A percentile compares a stretch with the other conserved stretches of the same genome.
These are phyloP conservation scores for Pseudopyrenochaeta lycopersici DNA, from an alignment of 2,329 filamentous ascomycete genomes.

Conservation along the genomic window DNA sequence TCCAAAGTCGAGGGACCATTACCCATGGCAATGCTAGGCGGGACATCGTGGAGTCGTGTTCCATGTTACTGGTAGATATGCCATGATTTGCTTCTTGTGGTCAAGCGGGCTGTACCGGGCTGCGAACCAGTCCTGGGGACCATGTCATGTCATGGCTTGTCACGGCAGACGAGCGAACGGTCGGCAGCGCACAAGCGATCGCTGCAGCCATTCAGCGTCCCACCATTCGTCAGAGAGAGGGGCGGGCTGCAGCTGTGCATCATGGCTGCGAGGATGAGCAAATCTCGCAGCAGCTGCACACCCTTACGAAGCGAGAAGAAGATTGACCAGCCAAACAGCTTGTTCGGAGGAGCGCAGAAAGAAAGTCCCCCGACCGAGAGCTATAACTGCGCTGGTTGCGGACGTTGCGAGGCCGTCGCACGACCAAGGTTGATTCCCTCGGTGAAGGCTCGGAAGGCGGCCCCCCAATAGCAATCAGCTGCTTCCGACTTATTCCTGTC, in stretches of 20 bases:
- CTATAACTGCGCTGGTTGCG: background rate
- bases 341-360: background rate
- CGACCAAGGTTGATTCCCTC: background rate
- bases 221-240: slow-evolving; percentile 12
- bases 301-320: slow-evolving; percentile 8
- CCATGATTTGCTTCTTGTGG: slow-evolving; percentile 3
- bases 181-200: slow-evolving; percentile 3
- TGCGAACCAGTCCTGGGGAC: slow-evolving; percentile 9
- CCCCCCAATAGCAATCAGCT: slow-evolving; percentile 26
- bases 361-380: background rate
- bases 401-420: background rate
- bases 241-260: slow-evolving; percentile 1
- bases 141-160: slow-evolving; percentile 1
- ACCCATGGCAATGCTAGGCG: background rate
- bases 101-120: slow-evolving; percentile 4
- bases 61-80: background rate
- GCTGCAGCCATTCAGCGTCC: slow-evolving; percentile 10
- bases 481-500: slow-evolving; percentile 43
- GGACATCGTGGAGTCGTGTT: background rate
- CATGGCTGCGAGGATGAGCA: background rate
- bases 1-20: background rate
- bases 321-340: background rate
- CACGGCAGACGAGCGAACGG: background rate
- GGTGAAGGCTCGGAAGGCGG: slow-evolving; percentile 16
- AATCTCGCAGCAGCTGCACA: slow-evolving; percentile 10